These are phyloP conservation scores for Puccinia polysora DNA, from an alignment of 1,284 basidiomycete genomes.

Conservation along the genomic window DNA sequence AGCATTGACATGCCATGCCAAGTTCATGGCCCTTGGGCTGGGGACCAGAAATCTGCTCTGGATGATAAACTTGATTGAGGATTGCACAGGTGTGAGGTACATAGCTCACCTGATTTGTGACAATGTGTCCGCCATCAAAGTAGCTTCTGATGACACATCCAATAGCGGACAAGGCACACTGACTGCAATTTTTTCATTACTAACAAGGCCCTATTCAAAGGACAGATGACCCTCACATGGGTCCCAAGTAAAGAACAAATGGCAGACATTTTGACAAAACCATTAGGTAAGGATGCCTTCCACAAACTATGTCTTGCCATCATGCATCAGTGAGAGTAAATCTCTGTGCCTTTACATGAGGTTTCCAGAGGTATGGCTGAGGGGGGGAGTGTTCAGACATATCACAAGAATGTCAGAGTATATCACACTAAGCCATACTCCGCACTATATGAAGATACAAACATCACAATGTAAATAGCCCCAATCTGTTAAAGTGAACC, in stretches of 20 bases:
- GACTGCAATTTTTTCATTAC: constrained; percentile 4
- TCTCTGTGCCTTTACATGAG: no score
- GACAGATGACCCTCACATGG: background rate
- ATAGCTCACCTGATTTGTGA: background rate
- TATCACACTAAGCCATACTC: no score
- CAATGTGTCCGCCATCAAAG: background rate
- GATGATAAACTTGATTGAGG: background rate
- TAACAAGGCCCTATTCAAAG: constrained; percentile 8
- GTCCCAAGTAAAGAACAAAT: background rate
- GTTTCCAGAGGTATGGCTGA: no score
- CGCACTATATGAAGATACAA: no score
- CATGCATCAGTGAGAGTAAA: no score
- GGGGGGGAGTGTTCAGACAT: no score
- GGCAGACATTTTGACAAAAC: constrained; percentile 17
- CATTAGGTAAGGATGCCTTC: background rate
- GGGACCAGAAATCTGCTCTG: background rate
- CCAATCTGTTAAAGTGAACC: no score
- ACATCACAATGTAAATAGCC: no score
- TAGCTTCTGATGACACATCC: background rate
- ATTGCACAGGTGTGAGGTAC: background rate
- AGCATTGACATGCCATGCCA: constrained; percentile 9
- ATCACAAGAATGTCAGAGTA: no score
- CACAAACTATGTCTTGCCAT: no score
- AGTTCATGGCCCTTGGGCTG: constrained; percentile 12
- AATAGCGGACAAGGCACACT: constrained; percentile 6